Conservation (phyloP, 2,329 filamentous ascomycete genomes). For the Ceratocystis colombiana region DNA sequence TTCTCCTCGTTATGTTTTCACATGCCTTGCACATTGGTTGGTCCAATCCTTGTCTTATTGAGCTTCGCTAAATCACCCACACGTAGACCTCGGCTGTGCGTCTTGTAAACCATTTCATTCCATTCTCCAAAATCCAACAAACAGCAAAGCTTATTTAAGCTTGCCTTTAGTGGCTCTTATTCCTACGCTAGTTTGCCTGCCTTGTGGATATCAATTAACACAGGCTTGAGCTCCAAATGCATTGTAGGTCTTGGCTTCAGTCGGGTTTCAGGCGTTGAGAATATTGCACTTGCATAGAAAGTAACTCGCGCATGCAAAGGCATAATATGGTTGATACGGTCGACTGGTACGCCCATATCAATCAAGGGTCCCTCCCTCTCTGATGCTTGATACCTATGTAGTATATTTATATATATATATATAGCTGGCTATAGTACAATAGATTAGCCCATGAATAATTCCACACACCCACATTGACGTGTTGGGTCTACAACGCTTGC, state of each 20-base stretch:
- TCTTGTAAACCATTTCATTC: background rate
- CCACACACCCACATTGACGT: background rate
- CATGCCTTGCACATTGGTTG: background rate
- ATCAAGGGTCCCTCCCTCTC: background rate
- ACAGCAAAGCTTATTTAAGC: background rate
- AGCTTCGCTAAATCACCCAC: too few relatives aligned
- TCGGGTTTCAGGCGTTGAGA: background rate
- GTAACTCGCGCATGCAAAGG: too few relatives aligned
- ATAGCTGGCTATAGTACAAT: background rate
- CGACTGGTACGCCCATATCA: background rate
- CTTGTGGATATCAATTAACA: background rate
- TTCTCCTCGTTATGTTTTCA: background rate
- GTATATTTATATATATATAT: background rate
- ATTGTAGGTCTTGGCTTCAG: background rate
- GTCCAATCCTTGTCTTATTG: slow-evolving; percentile 6
- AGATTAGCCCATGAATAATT: background rate
- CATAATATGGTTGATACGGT: background rate
- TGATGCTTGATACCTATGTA: background rate
- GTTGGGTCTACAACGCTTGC: too few relatives aligned
- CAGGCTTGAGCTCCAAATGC: background rate
- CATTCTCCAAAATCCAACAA: slow-evolving; percentile 6
- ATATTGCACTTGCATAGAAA: too few relatives aligned
- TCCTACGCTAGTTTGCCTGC: background rate
- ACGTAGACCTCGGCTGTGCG: slow-evolving; percentile 14
- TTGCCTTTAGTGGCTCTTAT: background rate